Evolutionary conservation across 2,329 filamentous ascomycete genomes (phyloP).

Genomic region (Alternaria triticimaculans): DNA sequence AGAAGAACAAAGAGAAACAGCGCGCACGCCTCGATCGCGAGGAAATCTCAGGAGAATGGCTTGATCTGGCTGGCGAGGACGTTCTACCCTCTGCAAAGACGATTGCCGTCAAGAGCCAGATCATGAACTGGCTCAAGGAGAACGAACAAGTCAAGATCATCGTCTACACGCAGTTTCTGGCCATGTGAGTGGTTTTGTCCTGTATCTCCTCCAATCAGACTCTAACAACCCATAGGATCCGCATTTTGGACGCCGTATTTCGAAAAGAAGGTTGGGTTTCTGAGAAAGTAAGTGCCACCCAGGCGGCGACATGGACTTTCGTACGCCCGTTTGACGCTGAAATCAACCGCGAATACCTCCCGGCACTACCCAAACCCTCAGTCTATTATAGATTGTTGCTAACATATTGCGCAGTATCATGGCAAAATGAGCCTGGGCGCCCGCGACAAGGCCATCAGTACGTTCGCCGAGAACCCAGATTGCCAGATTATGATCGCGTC

Average conservation of each 20-base stretch:
- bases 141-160: conserved; percentile 62
- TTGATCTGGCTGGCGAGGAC: conserved; percentile 41
- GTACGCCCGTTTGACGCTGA: not conserved
- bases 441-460: conserved; percentile 55
- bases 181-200: too few species aligned
- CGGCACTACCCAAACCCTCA: not conserved
- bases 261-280: conserved; percentile 54
- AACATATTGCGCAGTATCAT: conserved; percentile 47
- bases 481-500: conserved; percentile 62
- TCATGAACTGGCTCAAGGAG: conserved; percentile 54
- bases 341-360: not conserved
- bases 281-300: conserved; percentile 42
- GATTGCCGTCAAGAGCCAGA: conserved; percentile 53
- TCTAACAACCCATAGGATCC: conserved; percentile 42
- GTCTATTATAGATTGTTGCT: not conserved
- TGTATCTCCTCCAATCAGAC: too few species aligned
- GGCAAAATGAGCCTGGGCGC: conserved; percentile 56
- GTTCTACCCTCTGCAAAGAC: conserved; percentile 56
- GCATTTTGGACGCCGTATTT: conserved; percentile 41
- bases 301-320: not conserved
- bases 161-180: conserved; percentile 66
- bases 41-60: conserved; percentile 49
- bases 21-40: conserved; percentile 24
- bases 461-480: conserved; percentile 53
- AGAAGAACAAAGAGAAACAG: conserved; percentile 24